phyloP scores from a whole-genome alignment of 2,329 filamentous ascomycete genomes.

The Aspergillus cejpii region DNA sequence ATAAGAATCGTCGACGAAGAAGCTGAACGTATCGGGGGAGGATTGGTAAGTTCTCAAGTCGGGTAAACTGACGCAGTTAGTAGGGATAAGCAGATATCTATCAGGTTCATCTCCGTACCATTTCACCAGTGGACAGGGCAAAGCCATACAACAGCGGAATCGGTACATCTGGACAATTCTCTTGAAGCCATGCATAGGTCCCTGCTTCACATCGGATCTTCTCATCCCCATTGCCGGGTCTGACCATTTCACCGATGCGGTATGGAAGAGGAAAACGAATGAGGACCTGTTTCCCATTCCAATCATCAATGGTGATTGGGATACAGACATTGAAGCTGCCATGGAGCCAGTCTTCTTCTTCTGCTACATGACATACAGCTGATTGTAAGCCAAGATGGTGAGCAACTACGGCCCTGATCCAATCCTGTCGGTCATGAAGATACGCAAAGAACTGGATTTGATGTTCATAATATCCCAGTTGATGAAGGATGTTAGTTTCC shows the following conservation, averaged over 20 bases:
- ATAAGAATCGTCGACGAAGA: constrained; percentile 4
- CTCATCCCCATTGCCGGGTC: constrained; percentile 25
- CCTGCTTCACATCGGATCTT: constrained; percentile 25
- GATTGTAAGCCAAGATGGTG: constrained; percentile 20
- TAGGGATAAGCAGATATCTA: background rate
- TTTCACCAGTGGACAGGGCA: constrained; percentile 19
- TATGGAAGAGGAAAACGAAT: constrained; percentile 23
- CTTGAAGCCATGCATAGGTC: constrained; percentile 24
- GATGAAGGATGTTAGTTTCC: constrained; percentile 20
- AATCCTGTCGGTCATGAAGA: constrained; percentile 6
- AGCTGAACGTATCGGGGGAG: constrained; percentile 1
- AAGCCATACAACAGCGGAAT: constrained; percentile 25
- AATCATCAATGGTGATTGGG: constrained; percentile 12
- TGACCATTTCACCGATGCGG: constrained; percentile 18
- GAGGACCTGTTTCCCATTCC: constrained; percentile 9
- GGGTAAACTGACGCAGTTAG: background rate
- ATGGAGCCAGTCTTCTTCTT: constrained; percentile 15
- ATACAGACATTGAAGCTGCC: constrained; percentile 25
- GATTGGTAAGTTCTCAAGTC: constrained; percentile 1
- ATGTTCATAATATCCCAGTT: constrained; percentile 16
- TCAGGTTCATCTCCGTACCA: constrained; percentile 8
- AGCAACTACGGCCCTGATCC: constrained; percentile 16
- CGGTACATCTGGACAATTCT: constrained; percentile 21
- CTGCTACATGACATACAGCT: constrained; percentile 9
- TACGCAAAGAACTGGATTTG: constrained; percentile 11